A percentile compares a stretch with the other conserved stretches of the same genome.
Evolutionary conservation across 1,284 basidiomycete species (phyloP).

Genomic region (Melampsora larici-populina): DNA sequence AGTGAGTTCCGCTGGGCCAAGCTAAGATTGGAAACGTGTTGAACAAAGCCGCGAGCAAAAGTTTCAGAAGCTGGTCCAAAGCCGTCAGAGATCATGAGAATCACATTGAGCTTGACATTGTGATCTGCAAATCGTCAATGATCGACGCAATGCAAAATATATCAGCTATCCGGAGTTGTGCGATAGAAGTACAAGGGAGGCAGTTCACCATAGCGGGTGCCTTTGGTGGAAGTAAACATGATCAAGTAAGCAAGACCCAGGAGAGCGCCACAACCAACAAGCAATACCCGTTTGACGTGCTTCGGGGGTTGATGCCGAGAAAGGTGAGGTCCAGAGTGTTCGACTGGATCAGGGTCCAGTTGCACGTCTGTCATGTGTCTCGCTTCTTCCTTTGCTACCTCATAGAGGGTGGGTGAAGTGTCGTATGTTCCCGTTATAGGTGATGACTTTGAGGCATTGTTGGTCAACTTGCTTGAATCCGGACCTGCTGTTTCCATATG

Average conservation of each 20-base stretch:
- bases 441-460: not conserved
- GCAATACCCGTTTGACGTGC: constrained; percentile 16
- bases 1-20: constrained; percentile 30
- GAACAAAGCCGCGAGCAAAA: constrained; percentile 51
- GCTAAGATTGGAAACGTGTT: constrained; percentile 48
- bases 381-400: constrained; percentile 2
- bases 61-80: constrained; percentile 54
- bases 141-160: not conserved
- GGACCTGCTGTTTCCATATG: not conserved
- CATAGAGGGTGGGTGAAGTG: not conserved
- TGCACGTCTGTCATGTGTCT: not conserved
- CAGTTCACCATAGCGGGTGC: constrained; percentile 38
- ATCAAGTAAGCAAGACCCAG: constrained; percentile 36
- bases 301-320: constrained; percentile 19
- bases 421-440: not conserved
- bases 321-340: not conserved
- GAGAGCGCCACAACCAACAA: constrained; percentile 23
- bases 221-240: constrained; percentile 39
- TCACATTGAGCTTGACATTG: constrained; percentile 50
- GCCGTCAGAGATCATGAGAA: constrained; percentile 55
- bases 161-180: not conserved
- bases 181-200: not conserved
- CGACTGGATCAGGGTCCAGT: not conserved
- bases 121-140: constrained; percentile 13
- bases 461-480: not conserved